Evolutionary conservation across 1,139 yeast species (phyloP).

Genomic region (Blastobotrys aristatus): DNA sequence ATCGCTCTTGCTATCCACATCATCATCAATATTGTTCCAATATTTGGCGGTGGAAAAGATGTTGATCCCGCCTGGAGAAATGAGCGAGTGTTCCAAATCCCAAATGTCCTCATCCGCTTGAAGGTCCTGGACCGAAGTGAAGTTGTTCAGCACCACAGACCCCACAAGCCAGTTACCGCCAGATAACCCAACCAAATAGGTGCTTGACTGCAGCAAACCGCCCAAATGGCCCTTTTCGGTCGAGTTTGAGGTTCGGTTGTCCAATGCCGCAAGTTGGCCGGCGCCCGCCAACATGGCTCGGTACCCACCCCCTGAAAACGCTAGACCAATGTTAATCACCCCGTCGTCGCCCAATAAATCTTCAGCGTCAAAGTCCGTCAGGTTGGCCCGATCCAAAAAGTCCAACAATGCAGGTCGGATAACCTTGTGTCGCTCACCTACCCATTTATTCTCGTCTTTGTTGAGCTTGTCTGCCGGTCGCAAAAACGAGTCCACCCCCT

Average conservation of each 20-base stretch:
- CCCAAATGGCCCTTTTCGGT: conserved; percentile 60
- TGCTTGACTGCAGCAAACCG: conserved; percentile 70
- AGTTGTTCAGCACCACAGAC: conserved; percentile 75
- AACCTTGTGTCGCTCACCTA: conserved; percentile 42
- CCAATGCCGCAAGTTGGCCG: conserved; percentile 76
- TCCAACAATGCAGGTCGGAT: conserved; percentile 50
- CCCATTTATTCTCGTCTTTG: conserved; percentile 23
- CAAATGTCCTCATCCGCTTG: conserved; percentile 59
- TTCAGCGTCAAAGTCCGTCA: conserved; percentile 54
- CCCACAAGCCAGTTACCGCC: conserved; percentile 92
- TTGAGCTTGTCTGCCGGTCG: conserved; percentile 23
- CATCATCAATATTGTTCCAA: conserved; percentile 51
- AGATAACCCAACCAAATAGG: conserved; percentile 78
- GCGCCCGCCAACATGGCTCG: conserved; percentile 91
- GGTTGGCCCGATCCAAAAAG: conserved; percentile 53
- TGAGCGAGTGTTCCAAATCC: conserved; percentile 62
- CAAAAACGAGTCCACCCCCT: conserved; percentile 17
- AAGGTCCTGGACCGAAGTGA: conserved; percentile 63
- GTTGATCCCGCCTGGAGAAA: conserved; percentile 68
- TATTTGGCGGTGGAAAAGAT: conserved; percentile 58
- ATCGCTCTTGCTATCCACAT: conserved; percentile 53
- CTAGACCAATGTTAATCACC: conserved; percentile 56
- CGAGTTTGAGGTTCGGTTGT: conserved; percentile 50
- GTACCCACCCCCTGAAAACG: conserved; percentile 90
- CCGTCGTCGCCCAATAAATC: conserved; percentile 42